phyloP scores from a whole-genome alignment of 78 protist genomes.

The Mantamonas sphyraenae region DNA sequence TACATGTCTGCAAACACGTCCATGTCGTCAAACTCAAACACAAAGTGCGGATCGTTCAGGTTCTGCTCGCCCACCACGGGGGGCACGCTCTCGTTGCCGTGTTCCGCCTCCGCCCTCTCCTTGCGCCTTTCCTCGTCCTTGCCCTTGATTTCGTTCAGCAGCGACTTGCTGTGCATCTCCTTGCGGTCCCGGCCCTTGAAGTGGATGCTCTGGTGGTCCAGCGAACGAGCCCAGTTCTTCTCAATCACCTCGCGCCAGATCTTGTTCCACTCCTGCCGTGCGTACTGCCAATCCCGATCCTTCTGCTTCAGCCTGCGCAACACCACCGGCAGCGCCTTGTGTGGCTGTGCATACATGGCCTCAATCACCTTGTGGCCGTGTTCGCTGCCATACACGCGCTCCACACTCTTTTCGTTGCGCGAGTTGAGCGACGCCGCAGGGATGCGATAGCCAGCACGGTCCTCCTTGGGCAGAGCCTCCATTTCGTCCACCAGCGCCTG shows the following conservation, averaged over 20 bases:
- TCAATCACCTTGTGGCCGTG: conserved; percentile 22
- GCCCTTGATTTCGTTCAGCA: not conserved
- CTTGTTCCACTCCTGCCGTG: conserved; percentile 64
- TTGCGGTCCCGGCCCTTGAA: conserved; percentile 59
- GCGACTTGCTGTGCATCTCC: not conserved
- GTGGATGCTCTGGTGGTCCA: conserved; percentile 52
- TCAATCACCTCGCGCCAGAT: conserved; percentile 72
- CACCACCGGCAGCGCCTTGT: conserved; percentile 54
- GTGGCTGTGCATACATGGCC: conserved; percentile 48
- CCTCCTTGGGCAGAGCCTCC: conserved; percentile 6
- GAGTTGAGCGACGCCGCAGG: not conserved
- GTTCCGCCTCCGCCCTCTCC: not conserved
- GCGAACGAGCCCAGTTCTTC: conserved; percentile 52
- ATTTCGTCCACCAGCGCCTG: conserved; percentile 26
- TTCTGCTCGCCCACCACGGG: not conserved
- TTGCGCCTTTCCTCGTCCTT: conserved; percentile 6
- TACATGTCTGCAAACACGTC: no score
- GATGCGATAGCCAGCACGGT: not conserved
- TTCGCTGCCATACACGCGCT: conserved; percentile 34
- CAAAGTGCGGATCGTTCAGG: not conserved
- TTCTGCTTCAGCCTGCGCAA: conserved; percentile 65
- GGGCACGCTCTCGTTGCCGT: not conserved
- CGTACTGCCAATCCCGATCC: conserved; percentile 65
- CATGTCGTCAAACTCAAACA: no score
- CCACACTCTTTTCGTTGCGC: not conserved